These are phyloP conservation scores for Leccinum pellstonianum DNA, from an alignment of 768 basidiomycete genomes.

Conservation along the genomic window DNA sequence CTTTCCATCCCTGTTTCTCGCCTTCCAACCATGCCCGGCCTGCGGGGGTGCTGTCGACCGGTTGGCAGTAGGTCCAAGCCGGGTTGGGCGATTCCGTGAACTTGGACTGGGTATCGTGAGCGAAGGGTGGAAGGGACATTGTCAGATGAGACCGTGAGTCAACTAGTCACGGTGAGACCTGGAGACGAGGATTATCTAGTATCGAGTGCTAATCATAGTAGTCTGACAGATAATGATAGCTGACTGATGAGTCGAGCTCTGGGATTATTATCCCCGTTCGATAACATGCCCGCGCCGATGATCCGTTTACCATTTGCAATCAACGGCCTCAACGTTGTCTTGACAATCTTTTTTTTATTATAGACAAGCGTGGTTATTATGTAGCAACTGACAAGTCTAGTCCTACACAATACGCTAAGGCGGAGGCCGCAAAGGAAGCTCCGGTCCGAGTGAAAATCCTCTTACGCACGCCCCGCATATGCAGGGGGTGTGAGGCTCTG, in stretches of 20 bases:
- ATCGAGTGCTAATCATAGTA: neutral
- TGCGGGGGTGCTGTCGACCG: constrained; percentile 25
- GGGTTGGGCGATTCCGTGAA: constrained; percentile 34
- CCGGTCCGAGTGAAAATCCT: no score
- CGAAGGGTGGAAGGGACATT: constrained; percentile 34
- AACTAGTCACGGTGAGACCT: neutral
- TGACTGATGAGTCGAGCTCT: neutral
- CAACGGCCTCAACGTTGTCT: no score
- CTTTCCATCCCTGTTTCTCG: constrained; percentile 37
- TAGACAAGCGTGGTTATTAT: no score
- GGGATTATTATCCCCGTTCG: no score
- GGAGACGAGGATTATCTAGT: neutral
- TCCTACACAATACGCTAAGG: no score
- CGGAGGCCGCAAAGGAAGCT: no score
- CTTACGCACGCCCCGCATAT: no score
- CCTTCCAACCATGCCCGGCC: constrained; percentile 36
- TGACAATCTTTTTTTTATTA: no score
- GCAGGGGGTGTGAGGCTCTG: no score
- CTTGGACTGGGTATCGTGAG: constrained; percentile 13
- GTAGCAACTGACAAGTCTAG: no score
- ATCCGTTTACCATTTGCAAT: no score
- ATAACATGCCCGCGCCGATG: no score
- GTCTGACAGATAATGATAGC: neutral
- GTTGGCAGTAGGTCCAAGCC: constrained; percentile 33
- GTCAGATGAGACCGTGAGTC: neutral